phyloP scores from a whole-genome alignment of 768 basidiomycete genomes.

The Leccinum rimulosum region DNA sequence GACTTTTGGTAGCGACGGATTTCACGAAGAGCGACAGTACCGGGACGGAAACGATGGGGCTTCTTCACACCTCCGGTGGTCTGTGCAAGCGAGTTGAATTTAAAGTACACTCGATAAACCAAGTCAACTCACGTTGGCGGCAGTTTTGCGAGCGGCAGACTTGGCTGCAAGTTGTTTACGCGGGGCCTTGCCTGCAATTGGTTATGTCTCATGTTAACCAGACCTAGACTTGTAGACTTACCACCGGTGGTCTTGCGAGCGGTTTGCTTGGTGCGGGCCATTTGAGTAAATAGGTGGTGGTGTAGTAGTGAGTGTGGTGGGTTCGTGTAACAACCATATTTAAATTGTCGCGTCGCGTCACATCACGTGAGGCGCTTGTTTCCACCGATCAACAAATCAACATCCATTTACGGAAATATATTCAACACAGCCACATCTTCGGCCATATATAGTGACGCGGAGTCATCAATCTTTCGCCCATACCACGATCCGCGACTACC shows the following conservation, averaged over 20 bases:
- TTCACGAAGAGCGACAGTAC: slow-evolving; percentile 89
- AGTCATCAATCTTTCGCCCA: not conserved
- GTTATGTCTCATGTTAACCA: not conserved
- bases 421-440: slow-evolving; percentile 36
- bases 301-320: not conserved
- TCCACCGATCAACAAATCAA: slow-evolving; percentile 19
- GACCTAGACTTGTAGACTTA: slow-evolving; percentile 19
- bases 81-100: slow-evolving; percentile 24
- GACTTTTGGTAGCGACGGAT: slow-evolving; percentile 88
- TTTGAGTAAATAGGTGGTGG: slow-evolving; percentile 36
- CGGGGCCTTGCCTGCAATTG: slow-evolving; percentile 54
- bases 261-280: slow-evolving; percentile 78
- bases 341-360: slow-evolving; percentile 25
- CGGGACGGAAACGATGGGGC: slow-evolving; percentile 81
- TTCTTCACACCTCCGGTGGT: slow-evolving; percentile 90
- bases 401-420: slow-evolving; percentile 23
- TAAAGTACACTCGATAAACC: not conserved
- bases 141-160: slow-evolving; percentile 52
- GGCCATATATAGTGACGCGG: slow-evolving; percentile 21
- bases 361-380: slow-evolving; percentile 28
- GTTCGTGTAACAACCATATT: slow-evolving; percentile 3
- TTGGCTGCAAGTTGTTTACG: slow-evolving; percentile 73
- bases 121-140: slow-evolving; percentile 35
- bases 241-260: slow-evolving; percentile 87
- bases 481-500: slow-evolving; percentile 7